phyloP scores from a whole-genome alignment of 2,329 filamentous ascomycete genomes.

The Penicillium rolfsii region DNA sequence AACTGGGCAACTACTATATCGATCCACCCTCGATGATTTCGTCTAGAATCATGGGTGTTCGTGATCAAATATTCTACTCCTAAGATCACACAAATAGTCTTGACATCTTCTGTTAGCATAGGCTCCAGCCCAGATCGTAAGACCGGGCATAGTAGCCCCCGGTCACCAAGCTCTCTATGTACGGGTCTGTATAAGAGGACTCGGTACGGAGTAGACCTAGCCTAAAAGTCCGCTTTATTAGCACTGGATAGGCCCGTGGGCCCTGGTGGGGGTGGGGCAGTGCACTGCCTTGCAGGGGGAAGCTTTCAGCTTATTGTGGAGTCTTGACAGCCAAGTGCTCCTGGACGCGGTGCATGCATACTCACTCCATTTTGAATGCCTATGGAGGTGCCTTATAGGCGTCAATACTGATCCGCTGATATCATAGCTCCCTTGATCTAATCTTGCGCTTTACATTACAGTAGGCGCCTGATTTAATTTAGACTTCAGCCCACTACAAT shows the following conservation, averaged over 20 bases:
- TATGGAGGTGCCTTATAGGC: not conserved
- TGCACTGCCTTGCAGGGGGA: constrained; percentile 30
- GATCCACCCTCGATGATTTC: not conserved
- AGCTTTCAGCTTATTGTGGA: constrained; percentile 27
- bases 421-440: constrained; percentile 14
- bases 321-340: constrained; percentile 6
- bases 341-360: not conserved
- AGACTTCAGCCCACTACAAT: constrained; percentile 6
- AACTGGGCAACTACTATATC: not conserved
- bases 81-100: no score
- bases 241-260: not conserved
- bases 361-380: not conserved
- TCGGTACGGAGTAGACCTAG: not conserved
- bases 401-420: constrained; percentile 10
- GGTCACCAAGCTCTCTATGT: not conserved
- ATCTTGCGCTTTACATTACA: not conserved
- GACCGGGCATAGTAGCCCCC: not conserved
- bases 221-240: constrained; percentile 10
- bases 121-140: not conserved
- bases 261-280: constrained; percentile 29
- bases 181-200: not conserved
- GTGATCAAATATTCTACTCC: not conserved
- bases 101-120: not conserved
- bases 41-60: not conserved
- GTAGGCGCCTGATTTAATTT: not conserved